phyloP scores from a whole-genome alignment of 352 stramenopile genomes.

The Phytophthora parvispora region DNA sequence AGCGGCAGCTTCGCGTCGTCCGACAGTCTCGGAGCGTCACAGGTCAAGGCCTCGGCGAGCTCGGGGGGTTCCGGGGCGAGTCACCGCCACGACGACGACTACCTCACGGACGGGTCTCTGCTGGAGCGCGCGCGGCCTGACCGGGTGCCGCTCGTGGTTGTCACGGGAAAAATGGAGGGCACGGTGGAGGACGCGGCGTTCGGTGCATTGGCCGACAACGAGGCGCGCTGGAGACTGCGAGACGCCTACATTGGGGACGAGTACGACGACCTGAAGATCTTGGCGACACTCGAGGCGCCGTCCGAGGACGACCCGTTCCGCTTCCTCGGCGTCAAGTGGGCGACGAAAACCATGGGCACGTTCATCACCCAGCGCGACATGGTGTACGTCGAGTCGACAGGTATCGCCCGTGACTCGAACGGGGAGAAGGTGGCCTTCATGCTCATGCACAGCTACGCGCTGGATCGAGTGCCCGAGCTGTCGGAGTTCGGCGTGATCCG shows the following conservation, averaged over 20 bases:
- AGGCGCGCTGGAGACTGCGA: slow-evolving; percentile 38
- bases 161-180: slow-evolving; percentile 48
- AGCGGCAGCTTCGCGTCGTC: slow-evolving; percentile 27
- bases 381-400: slow-evolving; percentile 50
- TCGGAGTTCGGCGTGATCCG: slow-evolving; percentile 47
- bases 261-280: slow-evolving; percentile 43
- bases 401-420: slow-evolving; percentile 35
- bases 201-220: slow-evolving; percentile 41
- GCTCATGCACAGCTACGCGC: slow-evolving; percentile 47
- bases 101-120: slow-evolving; percentile 44
- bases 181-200: slow-evolving; percentile 48
- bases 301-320: slow-evolving; percentile 45
- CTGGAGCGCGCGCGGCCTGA: slow-evolving; percentile 29
- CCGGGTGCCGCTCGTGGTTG: slow-evolving; percentile 29
- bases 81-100: slow-evolving; percentile 33
- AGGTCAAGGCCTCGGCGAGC: slow-evolving; percentile 26
- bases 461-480: slow-evolving; percentile 45
- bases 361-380: slow-evolving; percentile 46
- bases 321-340: slow-evolving; percentile 56
- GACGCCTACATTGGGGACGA: slow-evolving; percentile 47
- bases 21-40: slow-evolving; percentile 5
- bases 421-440: slow-evolving; percentile 35
- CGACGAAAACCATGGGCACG: slow-evolving; percentile 29
- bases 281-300: slow-evolving; percentile 42
- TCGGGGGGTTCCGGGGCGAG: background rate